phyloP scores from a whole-genome alignment of 2,329 filamentous ascomycete species.

The Elsinoe ampelina region DNA sequence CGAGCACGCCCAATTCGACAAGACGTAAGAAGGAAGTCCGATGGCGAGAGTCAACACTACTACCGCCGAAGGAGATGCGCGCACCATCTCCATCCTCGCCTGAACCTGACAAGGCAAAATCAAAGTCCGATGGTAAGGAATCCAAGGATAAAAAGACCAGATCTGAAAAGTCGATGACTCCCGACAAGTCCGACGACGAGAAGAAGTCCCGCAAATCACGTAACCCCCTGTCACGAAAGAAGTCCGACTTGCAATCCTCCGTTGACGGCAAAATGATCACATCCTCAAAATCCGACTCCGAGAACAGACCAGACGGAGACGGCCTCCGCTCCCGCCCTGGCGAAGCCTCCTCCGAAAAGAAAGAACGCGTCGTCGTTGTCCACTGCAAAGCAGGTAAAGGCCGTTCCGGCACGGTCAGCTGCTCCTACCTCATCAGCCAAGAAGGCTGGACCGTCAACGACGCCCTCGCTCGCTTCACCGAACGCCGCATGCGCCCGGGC shows the following conservation, averaged over 20 bases:
- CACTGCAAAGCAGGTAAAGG: constrained; percentile 98
- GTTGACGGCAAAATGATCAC: constrained; percentile 5
- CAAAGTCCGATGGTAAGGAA: constrained; percentile 24
- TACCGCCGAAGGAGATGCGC: constrained; percentile 9
- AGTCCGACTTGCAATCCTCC: not conserved
- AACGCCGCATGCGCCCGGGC: constrained; percentile 75
- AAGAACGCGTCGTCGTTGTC: constrained; percentile 67
- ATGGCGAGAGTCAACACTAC: constrained; percentile 8
- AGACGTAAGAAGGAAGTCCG: constrained; percentile 9
- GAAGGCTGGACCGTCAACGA: constrained; percentile 60
- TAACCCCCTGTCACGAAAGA: not conserved
- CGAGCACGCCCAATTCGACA: not conserved
- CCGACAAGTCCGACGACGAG: constrained; percentile 17
- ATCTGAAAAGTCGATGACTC: too few relatives aligned
- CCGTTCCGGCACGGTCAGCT: constrained; percentile 76
- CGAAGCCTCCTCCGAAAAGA: not conserved
- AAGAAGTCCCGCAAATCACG: not conserved
- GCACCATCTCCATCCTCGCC: not conserved
- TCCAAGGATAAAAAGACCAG: constrained; percentile 21
- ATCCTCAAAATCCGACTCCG: not conserved
- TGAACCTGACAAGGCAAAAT: constrained; percentile 33
- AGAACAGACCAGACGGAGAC: not conserved
- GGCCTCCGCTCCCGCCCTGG: not conserved
- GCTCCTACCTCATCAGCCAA: constrained; percentile 83
- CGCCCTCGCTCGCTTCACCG: constrained; percentile 61